Evolutionary conservation across 495 filamentous ascomycete genomes (phyloP), one percentile per base, ranked within the genome.

Genomic region (Viridothelium virens): DNA sequence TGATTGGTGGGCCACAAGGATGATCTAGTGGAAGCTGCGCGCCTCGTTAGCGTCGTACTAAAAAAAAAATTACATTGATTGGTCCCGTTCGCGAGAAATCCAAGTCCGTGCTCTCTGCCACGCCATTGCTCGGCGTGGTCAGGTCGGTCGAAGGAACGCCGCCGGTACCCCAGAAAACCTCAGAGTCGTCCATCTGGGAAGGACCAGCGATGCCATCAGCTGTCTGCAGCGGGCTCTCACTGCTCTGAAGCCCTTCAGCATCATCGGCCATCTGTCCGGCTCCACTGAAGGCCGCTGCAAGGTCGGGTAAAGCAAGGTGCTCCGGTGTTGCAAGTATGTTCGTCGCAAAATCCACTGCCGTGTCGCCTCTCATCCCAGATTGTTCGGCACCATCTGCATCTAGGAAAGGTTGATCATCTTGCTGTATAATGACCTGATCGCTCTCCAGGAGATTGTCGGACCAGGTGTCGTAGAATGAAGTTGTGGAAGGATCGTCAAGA

Each of bases 21-120:
- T n/a, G n/a, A n/a, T n/a, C n/a, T n/a, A n/a, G n/a, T n/a, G n/a
- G n/a, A n/a, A n/a, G n/a, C n/a, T n/a, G n/a, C n/a, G n/a, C 46
- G 64, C 64, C 64, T 61, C 14, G 64, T 66, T 66, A 66, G 64
- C 56, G 56, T 66, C 0, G 64, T 33, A 64, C 56, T 66, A 66
- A 66, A 66, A 66, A 66, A 64, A 66, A 66, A 66, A 66, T 47
- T 66, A 66, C 64, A 37, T 61, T 36, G 56, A 66, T 66, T 66
- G 64, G 64, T 66, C 48, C 61, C 0, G 41, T 46, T 16, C 14
- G 9, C 7, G 0, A 9, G 14, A 46, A 46, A 16, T 16, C 14
- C 7, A 46, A 46, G 41, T 46, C 41, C 41, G 41, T 46, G 41
- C 41, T 1, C 1, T 46, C 41, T 1, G 41, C 41, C 41, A 46